A percentile compares a stretch with the other conserved stretches of the same genome.
Evolutionary conservation across 164 flowering plant genomes (phyloP).

Genomic region (Berberis thunbergii): DNA sequence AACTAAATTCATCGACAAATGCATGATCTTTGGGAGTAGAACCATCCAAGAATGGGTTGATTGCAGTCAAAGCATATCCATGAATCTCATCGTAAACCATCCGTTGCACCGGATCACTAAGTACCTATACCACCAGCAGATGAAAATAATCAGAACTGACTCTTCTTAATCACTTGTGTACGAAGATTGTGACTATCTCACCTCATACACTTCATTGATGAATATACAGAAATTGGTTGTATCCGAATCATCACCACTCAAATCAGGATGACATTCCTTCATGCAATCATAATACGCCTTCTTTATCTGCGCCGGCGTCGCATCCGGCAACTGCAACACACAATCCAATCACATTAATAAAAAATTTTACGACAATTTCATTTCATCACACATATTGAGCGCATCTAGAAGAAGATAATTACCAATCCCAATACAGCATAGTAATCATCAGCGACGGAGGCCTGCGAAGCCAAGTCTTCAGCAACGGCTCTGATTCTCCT

Average conservation of each 20-base stretch:
- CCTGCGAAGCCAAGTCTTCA: slow-evolving; percentile 24
- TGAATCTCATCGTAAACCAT: slow-evolving; percentile 95
- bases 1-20: slow-evolving; percentile 93
- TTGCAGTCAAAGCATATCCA: slow-evolving; percentile 77
- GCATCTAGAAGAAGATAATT: slow-evolving; percentile 4
- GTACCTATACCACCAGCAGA: slow-evolving; percentile 44
- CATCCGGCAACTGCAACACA: slow-evolving; percentile 71
- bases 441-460: slow-evolving; percentile 58
- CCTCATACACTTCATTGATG: slow-evolving; percentile 85
- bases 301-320: slow-evolving; percentile 78
- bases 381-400: background rate
- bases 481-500: slow-evolving; percentile 35
- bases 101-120: slow-evolving; percentile 90
- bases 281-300: slow-evolving; percentile 90
- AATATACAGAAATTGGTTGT: slow-evolving; percentile 91
- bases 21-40: slow-evolving; percentile 64
- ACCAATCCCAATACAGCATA: slow-evolving; percentile 82
- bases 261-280: slow-evolving; percentile 95
- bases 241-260: slow-evolving; percentile 84
- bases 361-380: background rate
- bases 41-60: slow-evolving; percentile 83
- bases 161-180: too few relatives aligned
- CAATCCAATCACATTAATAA: background rate
- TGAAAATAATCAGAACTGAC: background rate
- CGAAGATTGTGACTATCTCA: slow-evolving; percentile 13